phyloP scores from a whole-genome alignment of 2,329 filamentous ascomycete genomes.

The Fusarium compactum region DNA sequence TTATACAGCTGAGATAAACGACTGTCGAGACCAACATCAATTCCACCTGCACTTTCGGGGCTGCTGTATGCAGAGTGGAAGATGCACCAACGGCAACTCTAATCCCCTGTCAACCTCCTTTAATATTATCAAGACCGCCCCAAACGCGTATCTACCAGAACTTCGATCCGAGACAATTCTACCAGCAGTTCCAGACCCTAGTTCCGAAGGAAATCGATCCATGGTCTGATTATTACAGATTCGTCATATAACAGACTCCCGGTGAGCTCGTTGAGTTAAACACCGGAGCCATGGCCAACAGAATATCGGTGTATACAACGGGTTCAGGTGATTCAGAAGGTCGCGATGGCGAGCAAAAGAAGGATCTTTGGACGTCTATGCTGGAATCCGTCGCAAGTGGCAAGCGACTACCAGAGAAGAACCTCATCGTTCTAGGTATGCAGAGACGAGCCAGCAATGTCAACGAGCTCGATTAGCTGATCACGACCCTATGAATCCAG shows the following conservation, averaged over 20 bases:
- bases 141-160: slow-evolving; percentile 35
- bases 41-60: not conserved
- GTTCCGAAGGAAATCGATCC: slow-evolving; percentile 3
- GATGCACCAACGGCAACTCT: slow-evolving; percentile 48
- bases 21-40: slow-evolving; percentile 16
- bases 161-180: not conserved
- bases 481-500: slow-evolving; percentile 57
- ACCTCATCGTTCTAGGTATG: slow-evolving; percentile 84
- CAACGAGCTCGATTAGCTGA: slow-evolving; percentile 45
- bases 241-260: slow-evolving; percentile 9
- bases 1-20: slow-evolving; percentile 12
- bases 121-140: slow-evolving; percentile 38
- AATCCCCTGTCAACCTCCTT: slow-evolving; percentile 35
- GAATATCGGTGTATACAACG: slow-evolving; percentile 69
- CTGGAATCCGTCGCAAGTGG: slow-evolving; percentile 90
- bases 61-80: slow-evolving; percentile 37
- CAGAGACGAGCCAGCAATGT: not conserved
- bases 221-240: slow-evolving; percentile 31
- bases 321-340: slow-evolving; percentile 67
- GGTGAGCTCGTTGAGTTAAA: slow-evolving; percentile 34
- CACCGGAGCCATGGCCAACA: slow-evolving; percentile 62
- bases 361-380: slow-evolving; percentile 95
- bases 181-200: slow-evolving; percentile 7
- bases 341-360: slow-evolving; percentile 78
- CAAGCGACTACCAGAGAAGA: slow-evolving; percentile 92